These are phyloP conservation scores for Flueggea neowawraea DNA, from an alignment of 441 rosid genomes.

Conservation along the genomic window DNA sequence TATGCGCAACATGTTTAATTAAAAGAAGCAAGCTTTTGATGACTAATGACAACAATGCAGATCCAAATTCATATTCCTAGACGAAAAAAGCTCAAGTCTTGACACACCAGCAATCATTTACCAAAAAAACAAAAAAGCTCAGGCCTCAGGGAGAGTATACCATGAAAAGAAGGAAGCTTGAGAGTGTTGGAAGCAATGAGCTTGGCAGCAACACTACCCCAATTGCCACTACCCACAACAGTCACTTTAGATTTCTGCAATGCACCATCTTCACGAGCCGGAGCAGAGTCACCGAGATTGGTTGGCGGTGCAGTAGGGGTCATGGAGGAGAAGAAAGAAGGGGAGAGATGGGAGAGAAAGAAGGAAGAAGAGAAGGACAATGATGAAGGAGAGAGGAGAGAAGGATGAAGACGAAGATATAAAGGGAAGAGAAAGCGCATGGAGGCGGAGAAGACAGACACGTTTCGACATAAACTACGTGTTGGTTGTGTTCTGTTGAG, in stretches of 20 bases:
- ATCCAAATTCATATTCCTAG: neutral
- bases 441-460: slow-evolving; percentile 38
- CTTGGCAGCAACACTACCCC: slow-evolving; percentile 98
- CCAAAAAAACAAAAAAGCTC: neutral
- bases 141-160: slow-evolving; percentile 34
- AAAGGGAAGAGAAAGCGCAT: slow-evolving; percentile 29
- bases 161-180: slow-evolving; percentile 73
- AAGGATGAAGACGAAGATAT: slow-evolving; percentile 18
- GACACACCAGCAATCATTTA: neutral
- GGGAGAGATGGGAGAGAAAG: slow-evolving; percentile 3
- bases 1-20: too few species aligned
- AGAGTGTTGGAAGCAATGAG: slow-evolving; percentile 93
- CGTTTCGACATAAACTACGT: slow-evolving; percentile 36
- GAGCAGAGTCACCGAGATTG: neutral
- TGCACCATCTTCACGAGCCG: slow-evolving; percentile 5
- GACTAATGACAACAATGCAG: neutral
- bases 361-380: slow-evolving; percentile 17
- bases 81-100: neutral
- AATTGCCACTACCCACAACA: slow-evolving; percentile 93
- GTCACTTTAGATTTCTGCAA: slow-evolving; percentile 59
- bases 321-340: slow-evolving; percentile 18
- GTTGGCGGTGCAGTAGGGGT: slow-evolving; percentile 5
- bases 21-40: neutral
- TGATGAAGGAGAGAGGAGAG: slow-evolving; percentile 17
- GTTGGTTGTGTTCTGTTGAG: slow-evolving; percentile 3